These are phyloP conservation scores for Lunularia cruciata DNA, from an alignment of 225 moss, liverwort and hornwort genomes.

Conservation along the genomic window DNA sequence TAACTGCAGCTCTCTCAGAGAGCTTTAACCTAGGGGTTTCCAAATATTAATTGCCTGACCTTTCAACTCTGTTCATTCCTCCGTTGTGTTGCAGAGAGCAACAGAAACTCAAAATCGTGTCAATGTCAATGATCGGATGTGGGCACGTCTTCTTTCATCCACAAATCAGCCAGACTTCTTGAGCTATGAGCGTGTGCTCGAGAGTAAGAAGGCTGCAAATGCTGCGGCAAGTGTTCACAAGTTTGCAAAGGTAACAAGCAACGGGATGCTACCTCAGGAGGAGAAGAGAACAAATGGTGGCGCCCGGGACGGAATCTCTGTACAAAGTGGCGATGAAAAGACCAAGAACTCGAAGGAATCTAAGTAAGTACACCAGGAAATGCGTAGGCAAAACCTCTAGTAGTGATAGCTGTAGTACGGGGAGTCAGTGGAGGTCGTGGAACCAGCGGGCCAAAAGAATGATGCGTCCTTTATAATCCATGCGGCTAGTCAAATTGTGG, in stretches of 20 bases:
- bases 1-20: background rate
- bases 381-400: background rate
- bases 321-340: conserved; percentile 9
- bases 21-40: background rate
- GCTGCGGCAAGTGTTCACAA: background rate
- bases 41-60: background rate
- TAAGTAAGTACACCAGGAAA: conserved; percentile 20
- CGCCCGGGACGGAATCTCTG: background rate
- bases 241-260: conserved; percentile 1
- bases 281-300: background rate
- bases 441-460: background rate
- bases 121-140: conserved; percentile 60
- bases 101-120: conserved; percentile 51
- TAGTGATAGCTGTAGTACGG: background rate
- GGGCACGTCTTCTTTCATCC: conserved; percentile 67
- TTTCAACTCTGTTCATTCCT: background rate
- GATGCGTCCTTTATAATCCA: background rate
- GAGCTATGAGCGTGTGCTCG: conserved; percentile 33
- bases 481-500: background rate
- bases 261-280: background rate
- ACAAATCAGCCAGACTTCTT: conserved; percentile 67
- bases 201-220: conserved; percentile 19
- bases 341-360: conserved; percentile 6
- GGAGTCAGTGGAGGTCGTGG: conserved; percentile 1
- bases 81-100: conserved; percentile 40